A percentile compares a stretch with the other conserved stretches of the same genome.
Evolutionary conservation across 202 grass and related monocot genomes (phyloP).

Genomic region (Carex arenaria): DNA sequence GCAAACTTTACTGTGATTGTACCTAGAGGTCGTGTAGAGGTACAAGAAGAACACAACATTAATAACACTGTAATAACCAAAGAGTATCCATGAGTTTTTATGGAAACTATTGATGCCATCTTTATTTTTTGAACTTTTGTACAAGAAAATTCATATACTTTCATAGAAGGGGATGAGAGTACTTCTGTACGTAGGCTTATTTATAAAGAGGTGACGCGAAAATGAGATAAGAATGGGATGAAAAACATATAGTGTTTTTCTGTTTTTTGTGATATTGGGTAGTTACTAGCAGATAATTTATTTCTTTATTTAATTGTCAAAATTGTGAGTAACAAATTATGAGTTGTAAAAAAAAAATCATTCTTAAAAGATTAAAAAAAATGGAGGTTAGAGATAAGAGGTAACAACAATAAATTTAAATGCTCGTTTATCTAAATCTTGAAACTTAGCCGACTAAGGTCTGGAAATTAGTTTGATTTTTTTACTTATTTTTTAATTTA

Average conservation of each 20-base stretch:
- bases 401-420: background rate
- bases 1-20: background rate
- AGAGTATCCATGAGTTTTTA: background rate
- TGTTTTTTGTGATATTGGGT: background rate
- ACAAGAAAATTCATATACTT: background rate
- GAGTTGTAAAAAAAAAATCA: background rate
- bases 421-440: too few relatives aligned
- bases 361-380: background rate
- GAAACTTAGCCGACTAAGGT: too few relatives aligned
- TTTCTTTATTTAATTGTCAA: background rate
- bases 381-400: background rate
- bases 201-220: background rate
- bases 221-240: background rate
- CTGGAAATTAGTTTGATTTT: too few relatives aligned
- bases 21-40: background rate
- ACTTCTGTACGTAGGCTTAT: background rate
- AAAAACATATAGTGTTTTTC: background rate
- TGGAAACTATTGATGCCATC: background rate
- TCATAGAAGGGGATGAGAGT: background rate
- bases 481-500: too few relatives aligned
- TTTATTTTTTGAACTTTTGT: background rate
- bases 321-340: background rate
- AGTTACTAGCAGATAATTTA: background rate
- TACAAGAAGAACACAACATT: background rate
- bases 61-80: background rate